Evolutionary conservation across 2,329 filamentous ascomycete genomes (phyloP), one percentile per base, ranked within the genome.

Genomic region (Fusarium nygamai): DNA sequence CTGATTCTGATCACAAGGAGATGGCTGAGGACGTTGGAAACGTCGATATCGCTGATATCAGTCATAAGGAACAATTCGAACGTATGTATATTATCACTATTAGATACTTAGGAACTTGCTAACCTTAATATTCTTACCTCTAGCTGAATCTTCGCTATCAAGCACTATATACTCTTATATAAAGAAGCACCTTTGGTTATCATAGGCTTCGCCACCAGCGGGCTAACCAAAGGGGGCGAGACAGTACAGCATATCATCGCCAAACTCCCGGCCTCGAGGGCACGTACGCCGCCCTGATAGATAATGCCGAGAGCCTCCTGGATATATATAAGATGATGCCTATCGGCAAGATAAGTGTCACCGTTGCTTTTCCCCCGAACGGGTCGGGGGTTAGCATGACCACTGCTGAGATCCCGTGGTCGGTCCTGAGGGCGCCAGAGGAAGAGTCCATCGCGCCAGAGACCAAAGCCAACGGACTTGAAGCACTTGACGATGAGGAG

Each of bases 211-310:
- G 38, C 38, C 6, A 39, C 38, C 16, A 39, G 38, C 38, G 11
- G 38, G 38, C 41, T 8, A 8, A 43, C 9, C 14, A 11, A 17
- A 43, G 14, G 41, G 39, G 39, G 3, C 22, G 22, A 10, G 39
- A 43, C 0, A 24, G 9, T 43, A 43, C 14, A 7, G 22, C 22
- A n/a, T n/a, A 17, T 43, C 22, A 6, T 43, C n/a, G 17, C 11
- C n/a, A 27, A 46, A 11, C 6, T 12, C n/a, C 16, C 9, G 41
- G 41, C n/a, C 5, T 24, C 5, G n/a, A 24, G 7, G n/a, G 6
- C 4, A 24, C n/a, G 1, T 24, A 44, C 16, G 4, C 16, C n/a
- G 16, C n/a, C 6, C 5, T 24, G 0, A 44, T 44, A 1, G n/a
- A 24, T 6, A 44, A 44, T 11, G 0, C n/a, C 5, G 10, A 17